These are phyloP conservation scores for Amoebophrya sp. DNA, from an alignment of 169 alveolate genomes.

Conservation along the genomic window DNA sequence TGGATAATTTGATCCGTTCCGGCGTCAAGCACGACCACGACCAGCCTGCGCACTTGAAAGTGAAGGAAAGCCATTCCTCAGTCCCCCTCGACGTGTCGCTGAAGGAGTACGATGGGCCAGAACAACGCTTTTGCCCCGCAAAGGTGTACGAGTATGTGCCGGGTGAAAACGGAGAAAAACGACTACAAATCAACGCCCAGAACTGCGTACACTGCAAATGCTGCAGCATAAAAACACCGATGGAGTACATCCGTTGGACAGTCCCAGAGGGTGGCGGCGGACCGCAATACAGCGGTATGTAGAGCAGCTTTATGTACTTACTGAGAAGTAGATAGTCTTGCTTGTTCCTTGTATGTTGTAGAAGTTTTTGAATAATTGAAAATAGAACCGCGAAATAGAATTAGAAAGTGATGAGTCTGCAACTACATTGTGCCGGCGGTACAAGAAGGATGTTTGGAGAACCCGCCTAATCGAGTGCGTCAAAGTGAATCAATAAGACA, in stretches of 20 bases:
- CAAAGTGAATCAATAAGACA: too few species aligned
- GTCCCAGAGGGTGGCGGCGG: slow-evolving; percentile 86
- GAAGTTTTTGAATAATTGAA: too few species aligned
- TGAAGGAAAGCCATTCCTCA: slow-evolving; percentile 44
- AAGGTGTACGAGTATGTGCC: slow-evolving; percentile 70
- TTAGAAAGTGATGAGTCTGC: too few species aligned
- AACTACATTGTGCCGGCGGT: too few species aligned
- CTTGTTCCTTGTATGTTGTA: too few species aligned
- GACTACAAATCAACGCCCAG: slow-evolving; percentile 52
- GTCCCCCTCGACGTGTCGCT: slow-evolving; percentile 55
- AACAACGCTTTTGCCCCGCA: slow-evolving; percentile 66
- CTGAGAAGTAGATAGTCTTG: too few species aligned
- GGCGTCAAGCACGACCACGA: slow-evolving; percentile 76
- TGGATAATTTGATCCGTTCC: slow-evolving; percentile 63
- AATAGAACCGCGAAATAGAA: too few species aligned
- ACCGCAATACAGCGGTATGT: slow-evolving; percentile 66
- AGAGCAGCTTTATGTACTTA: too few species aligned
- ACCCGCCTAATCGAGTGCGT: too few species aligned
- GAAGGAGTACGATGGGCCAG: slow-evolving; percentile 68
- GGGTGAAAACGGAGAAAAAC: neutral
- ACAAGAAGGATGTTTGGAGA: too few species aligned
- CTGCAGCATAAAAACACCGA: slow-evolving; percentile 60
- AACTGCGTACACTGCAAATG: slow-evolving; percentile 81
- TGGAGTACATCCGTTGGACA: slow-evolving; percentile 73
- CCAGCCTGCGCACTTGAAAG: slow-evolving; percentile 73